Evolutionary conservation across 176 grass and related monocot species (phyloP), one percentile per base, ranked within the genome.

Genomic region (Triticum monococcum): DNA sequence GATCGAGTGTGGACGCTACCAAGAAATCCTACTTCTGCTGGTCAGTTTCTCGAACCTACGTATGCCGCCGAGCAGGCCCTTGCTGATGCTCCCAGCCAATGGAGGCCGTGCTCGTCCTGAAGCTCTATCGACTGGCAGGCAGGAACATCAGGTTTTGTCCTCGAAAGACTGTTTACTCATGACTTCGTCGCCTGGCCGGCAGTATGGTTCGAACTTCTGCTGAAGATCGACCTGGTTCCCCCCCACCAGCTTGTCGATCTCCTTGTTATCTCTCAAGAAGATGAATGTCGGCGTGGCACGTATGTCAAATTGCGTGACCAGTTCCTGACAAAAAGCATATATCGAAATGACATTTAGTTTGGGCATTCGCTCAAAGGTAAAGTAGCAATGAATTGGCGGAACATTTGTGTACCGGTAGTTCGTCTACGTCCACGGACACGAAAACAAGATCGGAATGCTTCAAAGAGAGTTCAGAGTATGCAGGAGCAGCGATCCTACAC

Each of bases 231-330:
- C 54, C 9, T 81, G 89, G 93, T 91, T 86, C 45, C 86, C 88
- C 25, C 96, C 91, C 1, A 95, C 86, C 46, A 91, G 82, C 87
- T 88, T 92, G 38, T 98, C 90, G 24, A 94, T 62, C 83, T 85
- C 87, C 77, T 91, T 63, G 12, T 86, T 92, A 18, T 87, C 84
- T 85, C 84, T 75, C 83, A 94, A 68, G 88, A 95, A 95, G 33
- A 94, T 69, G 81, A 98, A 94, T 45, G 96, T 94, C 8, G 96
- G 96, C 11, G 93, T 98, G 43, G 93, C 93, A 3, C 84, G 84
- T 57, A 98, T 16, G 43, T 87, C 88, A 61, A 87, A 98, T 62
- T 57, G 9, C 2, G 84, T 32, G 80, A 85, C 88, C 57, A 98
- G 35, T 67, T 95, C 96, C 96, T 94, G 80, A 37, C 31, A 48